Evolutionary conservation across 768 basidiomycete species (phyloP), one percentile per base, ranked within the genome.

Genomic region (Leccinellum rugosiceps): DNA sequence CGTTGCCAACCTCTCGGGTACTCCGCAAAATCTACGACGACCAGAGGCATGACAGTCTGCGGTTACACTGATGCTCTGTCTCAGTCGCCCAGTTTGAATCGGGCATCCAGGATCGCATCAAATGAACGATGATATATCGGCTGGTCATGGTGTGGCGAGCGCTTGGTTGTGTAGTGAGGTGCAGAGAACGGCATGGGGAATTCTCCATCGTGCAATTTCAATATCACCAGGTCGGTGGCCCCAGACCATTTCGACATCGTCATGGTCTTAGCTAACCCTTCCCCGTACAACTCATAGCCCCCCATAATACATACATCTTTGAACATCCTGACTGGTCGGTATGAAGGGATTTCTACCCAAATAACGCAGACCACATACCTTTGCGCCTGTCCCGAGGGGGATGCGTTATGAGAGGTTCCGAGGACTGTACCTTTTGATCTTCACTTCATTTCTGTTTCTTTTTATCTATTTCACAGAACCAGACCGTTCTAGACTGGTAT

Each of bases 21-120:
- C 64, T 79, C 82, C 50, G 84, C 86, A 64, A 92, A 66, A 92
- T 92, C 79, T 93, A 23, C 56, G 60, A 30, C 62, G 64, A 44
- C 50, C 60, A 31, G 70, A 51, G 54, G 38, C 21, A 13, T 68
- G 46, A 60, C 35, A 38, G 34, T 19, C 14, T 34, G 15, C 34
- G 7, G 3, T 4, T 47, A 4, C 14, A 23, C 23, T 10, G 14
- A 6, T 7, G 2, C 11, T 10, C 3, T 38, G 17, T 17, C 34
- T 35, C 3, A 32, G 31, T 13, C 3, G 35, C 8, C 15, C 15
- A 35, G 34, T 15, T 35, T 8, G 4, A 25, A 35, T 8, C 34
- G 15, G 32, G 19, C 11, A 35, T 57, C n/a, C 9, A 7, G n/a
- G 8, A n/a, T 17, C 35, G 35, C 35, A 34, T 23, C 8, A 38